A percentile compares a stretch with the other conserved stretches of the same genome.
phyloP scores from a whole-genome alignment of 164 flowering plant species.

The Aristolochia contorta region DNA sequence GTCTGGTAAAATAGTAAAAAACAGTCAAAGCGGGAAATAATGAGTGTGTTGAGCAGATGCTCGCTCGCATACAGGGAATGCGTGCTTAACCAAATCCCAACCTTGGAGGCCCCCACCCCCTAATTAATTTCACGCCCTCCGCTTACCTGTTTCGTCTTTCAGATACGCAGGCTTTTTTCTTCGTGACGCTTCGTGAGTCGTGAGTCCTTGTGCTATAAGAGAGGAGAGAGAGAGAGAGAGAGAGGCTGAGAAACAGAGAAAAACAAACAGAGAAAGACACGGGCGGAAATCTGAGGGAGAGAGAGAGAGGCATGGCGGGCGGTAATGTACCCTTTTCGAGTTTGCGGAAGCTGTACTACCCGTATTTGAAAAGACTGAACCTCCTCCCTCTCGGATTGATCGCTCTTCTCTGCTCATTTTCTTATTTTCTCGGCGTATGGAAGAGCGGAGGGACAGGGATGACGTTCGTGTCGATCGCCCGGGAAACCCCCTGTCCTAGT shows the following conservation, averaged over 20 bases:
- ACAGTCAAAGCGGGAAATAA: too few species aligned
- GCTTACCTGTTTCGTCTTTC: too few species aligned
- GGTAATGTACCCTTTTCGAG: background rate
- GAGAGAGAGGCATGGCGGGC: background rate
- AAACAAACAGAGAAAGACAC: background rate
- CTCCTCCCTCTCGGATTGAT: constrained; percentile 20
- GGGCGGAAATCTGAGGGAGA: background rate
- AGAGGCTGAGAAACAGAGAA: background rate
- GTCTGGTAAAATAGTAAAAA: too few species aligned
- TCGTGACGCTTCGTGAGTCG: too few species aligned
- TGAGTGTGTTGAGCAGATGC: too few species aligned
- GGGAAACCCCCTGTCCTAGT: constrained; percentile 1
- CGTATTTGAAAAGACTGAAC: constrained; percentile 19
- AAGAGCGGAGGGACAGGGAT: constrained; percentile 8
- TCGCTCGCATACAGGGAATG: too few species aligned
- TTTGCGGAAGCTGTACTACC: constrained; percentile 2
- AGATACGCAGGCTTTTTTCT: too few species aligned
- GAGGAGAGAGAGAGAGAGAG: too few species aligned
- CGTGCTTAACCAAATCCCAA: too few species aligned
- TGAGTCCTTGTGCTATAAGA: too few species aligned
- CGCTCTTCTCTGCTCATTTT: constrained; percentile 40
- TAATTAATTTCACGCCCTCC: too few species aligned
- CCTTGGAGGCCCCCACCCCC: too few species aligned
- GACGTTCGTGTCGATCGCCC: background rate
- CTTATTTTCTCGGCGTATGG: constrained; percentile 51